A percentile compares a stretch with the other conserved stretches of the same genome.
phyloP scores from a whole-genome alignment of 2,329 filamentous ascomycete genomes.

The Apiospora rasikravindrae region DNA sequence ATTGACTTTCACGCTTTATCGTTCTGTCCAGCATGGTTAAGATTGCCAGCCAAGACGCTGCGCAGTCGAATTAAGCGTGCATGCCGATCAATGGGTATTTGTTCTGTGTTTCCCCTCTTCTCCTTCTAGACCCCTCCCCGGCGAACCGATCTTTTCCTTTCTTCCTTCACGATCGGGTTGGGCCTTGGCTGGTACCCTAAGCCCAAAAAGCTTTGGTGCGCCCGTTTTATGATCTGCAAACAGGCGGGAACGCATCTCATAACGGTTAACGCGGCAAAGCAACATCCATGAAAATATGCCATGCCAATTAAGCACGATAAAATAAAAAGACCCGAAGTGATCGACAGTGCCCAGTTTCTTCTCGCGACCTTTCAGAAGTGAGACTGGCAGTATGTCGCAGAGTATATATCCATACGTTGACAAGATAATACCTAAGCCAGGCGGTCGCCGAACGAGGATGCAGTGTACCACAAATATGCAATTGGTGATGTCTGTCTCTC shows the following conservation, averaged over 20 bases:
- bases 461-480: not conserved
- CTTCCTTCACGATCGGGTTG: not conserved
- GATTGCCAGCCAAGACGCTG: not conserved
- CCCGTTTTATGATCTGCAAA: not conserved
- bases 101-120: not conserved
- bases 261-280: not conserved
- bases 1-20: not conserved
- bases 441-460: not conserved
- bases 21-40: not conserved
- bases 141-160: not conserved
- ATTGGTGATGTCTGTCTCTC: not conserved
- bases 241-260: not conserved
- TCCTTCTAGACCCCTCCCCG: not conserved
- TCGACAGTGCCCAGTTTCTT: not conserved
- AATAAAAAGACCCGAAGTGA: not conserved
- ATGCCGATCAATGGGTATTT: slow-evolving; percentile 10
- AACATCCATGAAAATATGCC: no score
- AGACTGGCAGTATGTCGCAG: not conserved
- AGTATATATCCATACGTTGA: not conserved
- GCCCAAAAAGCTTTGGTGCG: slow-evolving; percentile 9
- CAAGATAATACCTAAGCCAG: not conserved
- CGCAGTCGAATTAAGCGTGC: slow-evolving; percentile 14
- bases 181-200: not conserved
- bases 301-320: not conserved
- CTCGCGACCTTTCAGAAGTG: not conserved